Conservation (phyloP, 768 basidiomycete species). For the Trametes meyenii region DNA sequence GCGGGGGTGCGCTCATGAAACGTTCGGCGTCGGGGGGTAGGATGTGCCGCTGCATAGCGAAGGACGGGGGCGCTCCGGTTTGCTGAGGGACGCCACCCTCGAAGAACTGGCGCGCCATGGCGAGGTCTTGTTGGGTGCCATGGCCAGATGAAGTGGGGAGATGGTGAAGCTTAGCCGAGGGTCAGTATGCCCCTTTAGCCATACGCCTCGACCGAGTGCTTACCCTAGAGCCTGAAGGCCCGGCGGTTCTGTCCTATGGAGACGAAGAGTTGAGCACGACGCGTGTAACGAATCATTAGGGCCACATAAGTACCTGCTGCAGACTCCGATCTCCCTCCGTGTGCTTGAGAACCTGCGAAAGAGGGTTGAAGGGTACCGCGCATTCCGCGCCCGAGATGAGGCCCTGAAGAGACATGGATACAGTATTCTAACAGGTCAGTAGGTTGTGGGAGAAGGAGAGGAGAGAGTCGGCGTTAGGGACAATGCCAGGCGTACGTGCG, state of each 20-base stretch:
- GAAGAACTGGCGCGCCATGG: conserved; percentile 82
- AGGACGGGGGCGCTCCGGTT: conserved; percentile 37
- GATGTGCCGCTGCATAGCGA: conserved; percentile 37
- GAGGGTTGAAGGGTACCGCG: conserved; percentile 79
- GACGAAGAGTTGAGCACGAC: not conserved
- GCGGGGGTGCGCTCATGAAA: conserved; percentile 25
- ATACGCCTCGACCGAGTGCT: conserved; percentile 20
- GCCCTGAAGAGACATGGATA: conserved; percentile 70
- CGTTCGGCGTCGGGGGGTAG: conserved; percentile 37
- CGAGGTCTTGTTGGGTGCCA: conserved; percentile 66
- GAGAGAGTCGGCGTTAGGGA: not conserved
- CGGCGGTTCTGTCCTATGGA: conserved; percentile 70
- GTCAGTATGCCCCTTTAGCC: not conserved
- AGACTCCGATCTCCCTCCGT: conserved; percentile 86
- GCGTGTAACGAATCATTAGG: not conserved
- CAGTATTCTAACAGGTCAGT: not conserved
- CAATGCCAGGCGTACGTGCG: not conserved
- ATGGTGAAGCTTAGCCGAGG: conserved; percentile 62
- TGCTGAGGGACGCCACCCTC: conserved; percentile 43
- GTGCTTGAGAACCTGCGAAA: conserved; percentile 89
- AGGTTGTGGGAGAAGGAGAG: not conserved
- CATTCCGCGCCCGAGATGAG: conserved; percentile 91
- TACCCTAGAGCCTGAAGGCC: conserved; percentile 73
- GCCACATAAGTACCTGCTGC: conserved; percentile 63
- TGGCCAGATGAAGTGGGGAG: conserved; percentile 62